Evolutionary conservation across 768 basidiomycete genomes (phyloP), one percentile per base, ranked within the genome.

Genomic region (Butyriboletus loyo): DNA sequence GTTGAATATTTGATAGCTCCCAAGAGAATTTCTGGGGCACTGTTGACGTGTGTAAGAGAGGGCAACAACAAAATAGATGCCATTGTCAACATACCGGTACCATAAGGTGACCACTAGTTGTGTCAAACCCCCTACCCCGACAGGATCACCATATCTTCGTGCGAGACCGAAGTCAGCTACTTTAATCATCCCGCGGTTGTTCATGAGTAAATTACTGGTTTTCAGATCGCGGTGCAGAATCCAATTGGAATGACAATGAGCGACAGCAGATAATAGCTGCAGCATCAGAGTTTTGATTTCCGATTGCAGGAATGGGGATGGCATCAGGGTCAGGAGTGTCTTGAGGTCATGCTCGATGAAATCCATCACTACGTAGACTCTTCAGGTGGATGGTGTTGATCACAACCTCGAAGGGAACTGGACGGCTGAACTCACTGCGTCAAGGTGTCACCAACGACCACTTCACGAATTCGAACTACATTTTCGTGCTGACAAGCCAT

Each of bases 291-390:
- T 99, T 77, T 99, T 99, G 76, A 98, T 90, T 73, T 99, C 97
- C 37, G 93, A 96, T 72, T 96, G 93, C 36, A 98, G 76, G 75
- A 99, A 99, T 2, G 97, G 95, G 30, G 88, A 82, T 2, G 95
- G 94, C 97, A 98, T 98, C 55, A 92, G 75, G 24, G 88, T 90
- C 52, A 99, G 80, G 46, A 99, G 81, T 7, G 95, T 89, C 73
- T 99, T 99, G 68, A 99, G 86, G 70, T 99, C 97, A 71, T 99
- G 97, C 71, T 99, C 97, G 67, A 99, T 96, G 66, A 99, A 99
- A 69, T 97, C 94, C 95, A 97, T 97, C 32, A 98, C 97, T 58
- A 99, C 95, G 71, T 95, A 99, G 39, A 98, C 92, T 76, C 97
- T 98, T 66, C 41, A 38, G 60, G 55, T 57, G 21, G 27, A 43